Evolutionary conservation across 352 stramenopile species (phyloP), one percentile per base, ranked within the genome.

Genomic region (Globisporangium echinulatum): DNA sequence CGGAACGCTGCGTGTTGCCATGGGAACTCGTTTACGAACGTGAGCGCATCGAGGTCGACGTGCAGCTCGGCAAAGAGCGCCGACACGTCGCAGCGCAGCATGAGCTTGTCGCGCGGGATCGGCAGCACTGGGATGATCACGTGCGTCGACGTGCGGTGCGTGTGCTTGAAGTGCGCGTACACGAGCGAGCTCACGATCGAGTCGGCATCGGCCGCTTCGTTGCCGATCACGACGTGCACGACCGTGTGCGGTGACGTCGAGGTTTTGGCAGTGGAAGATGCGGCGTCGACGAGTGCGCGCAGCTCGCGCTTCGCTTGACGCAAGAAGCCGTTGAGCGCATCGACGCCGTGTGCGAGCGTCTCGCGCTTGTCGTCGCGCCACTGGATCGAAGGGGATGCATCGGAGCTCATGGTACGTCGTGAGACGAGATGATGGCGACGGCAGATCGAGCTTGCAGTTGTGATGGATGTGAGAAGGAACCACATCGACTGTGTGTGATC

Each of bases 1-100:
- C 15, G 25, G 9, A 78, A 55, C 17, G 58, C 52, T 6, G 63
- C 37, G 17, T 76, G 58, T 1, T 55, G 52, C 79, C 79, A 90
- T 33, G 77, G 76, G 49, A 94, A 90, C 67, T 94, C 84, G 57
- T 92, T 69, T 49, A 90, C 79, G 50, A 92, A 94, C 49, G 85
- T 47, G 11, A 94, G 61, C n/a, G 75, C 64, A 37, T 66, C 19
- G 13, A 69, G 67, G 66, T 92, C 77, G 40, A 92, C 69, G 15
- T 66, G 62, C 6, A 90, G 69, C 25, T 66, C 70, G n/a, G 66
- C 46, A 25, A 92, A 80, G 19, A 92, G 62, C 52, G 79, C 70
- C n/a, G 63, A 63, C 52, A 90, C 77, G 53, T 93, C 84, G 59
- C 79, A 86, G 19, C 83, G 81, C 54, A 93, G 70, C 56, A 61